Base-by-base conservation (phyloP, 2,329 filamentous ascomycete species). In the Scedosporium aurantiacum region DNA sequence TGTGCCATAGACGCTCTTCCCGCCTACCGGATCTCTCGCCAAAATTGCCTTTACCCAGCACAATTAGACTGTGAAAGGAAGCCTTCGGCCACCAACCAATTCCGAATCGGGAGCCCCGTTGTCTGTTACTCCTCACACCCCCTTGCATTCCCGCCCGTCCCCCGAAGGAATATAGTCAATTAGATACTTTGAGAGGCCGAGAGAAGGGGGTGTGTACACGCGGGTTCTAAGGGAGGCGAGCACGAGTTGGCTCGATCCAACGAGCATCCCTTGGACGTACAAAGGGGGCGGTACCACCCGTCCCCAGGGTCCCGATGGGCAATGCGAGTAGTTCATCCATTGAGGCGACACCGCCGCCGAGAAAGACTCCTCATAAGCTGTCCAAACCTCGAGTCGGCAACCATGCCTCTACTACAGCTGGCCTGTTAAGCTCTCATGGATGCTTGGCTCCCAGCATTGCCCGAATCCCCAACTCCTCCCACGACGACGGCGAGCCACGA, bases 251-350 rank as follows among this genome's bases (percentile, higher is more conserved):
- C 43, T 27, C 58, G 32, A 23, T 43, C 16, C 58, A 52, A 28
- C 40, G 47, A 58, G 21, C 56, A 58, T 25, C n/a, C 56, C 18
- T 40, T 56, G 21, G 28, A 45, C 59, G 23, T 61, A 61, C 59
- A 61, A 61, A 61, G 59, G 40, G 56, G 55, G 54, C 32, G 18
- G 43, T 47, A 55, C 25, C 50, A 32, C 56, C 61, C 55, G 62
- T n/a, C 14, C 58, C 54, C 57, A n/a, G 54, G 57, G 54, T 58
- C 37, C 50, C 62, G 62, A 83, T 83, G 80, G 80, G 80, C 61
- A 82, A 82, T 68, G 70, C 73, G 55, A 70, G 76, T 61, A 70
- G 76, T 61, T 83, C 79, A 54, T 69, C 74, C 66, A 76, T 79
- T 55, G 45, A 61, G 59, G 59, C 59, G 59, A 56, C 50, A n/a